Base-by-base conservation (phyloP, 2,329 filamentous ascomycete species). In the Trichoderma oligosporum region DNA sequence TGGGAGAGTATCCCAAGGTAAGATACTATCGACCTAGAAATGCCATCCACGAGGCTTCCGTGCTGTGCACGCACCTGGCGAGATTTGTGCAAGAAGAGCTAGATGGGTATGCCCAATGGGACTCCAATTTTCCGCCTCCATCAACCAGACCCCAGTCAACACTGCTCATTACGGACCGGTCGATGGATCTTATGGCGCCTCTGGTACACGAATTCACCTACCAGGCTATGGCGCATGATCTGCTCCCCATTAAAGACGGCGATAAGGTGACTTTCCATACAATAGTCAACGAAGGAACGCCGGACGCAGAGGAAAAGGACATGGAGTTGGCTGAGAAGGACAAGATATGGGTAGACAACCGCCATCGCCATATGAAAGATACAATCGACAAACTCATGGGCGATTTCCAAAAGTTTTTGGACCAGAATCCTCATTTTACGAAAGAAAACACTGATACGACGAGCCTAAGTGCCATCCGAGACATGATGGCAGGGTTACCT, bases 291-390 rank as follows among this genome's bases (percentile, higher is more conserved):
- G 84, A 91, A 64, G 89, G 88, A 8, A 79, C 82, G 3, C 73
- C 78, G 0, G 83, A 87, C 39, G 82, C 87, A 25, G 84, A 95
- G 70, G 83, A 89, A 60, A 96, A 95, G 70, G 92, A 97, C 42
- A 88, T 96, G 81, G 91, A 96, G 65, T 87, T 99, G 47, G 81
- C 81, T 29, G 94, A 99, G 63, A 88, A 90, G 66, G 94, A 99
- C 74, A 88, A 87, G 69, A 89, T 99, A 45, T 99, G 94, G 94
- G 86, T 96, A 22, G 89, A 94, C 60, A 96, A 96, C 68, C 83
- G 94, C 55, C 94, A 99, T 73, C 82, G 85, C 52, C 94, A 99
- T 73, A 99, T 99, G 94, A 96, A 96, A 71, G 92, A 97, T 70
- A 94, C 94, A 3, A 92, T 97, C 65, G 89, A 93, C 68, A 95